Conservation (phyloP, 345 rosid species). For the Turritis glabra region DNA sequence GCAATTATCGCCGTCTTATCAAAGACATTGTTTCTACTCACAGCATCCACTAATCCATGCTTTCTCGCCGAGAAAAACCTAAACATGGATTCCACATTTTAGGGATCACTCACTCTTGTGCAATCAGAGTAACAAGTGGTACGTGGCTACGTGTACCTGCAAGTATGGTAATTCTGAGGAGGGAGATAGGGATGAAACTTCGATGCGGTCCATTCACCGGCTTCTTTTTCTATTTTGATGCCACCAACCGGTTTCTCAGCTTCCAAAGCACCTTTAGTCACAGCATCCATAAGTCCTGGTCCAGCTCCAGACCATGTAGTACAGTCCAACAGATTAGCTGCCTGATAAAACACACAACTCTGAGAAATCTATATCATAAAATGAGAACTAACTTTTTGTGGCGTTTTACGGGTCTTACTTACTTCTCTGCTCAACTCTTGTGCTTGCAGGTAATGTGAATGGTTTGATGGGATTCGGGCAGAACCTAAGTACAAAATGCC, state of each 20-base stretch:
- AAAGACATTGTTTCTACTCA: conserved; percentile 48
- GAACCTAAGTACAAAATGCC: conserved; percentile 91
- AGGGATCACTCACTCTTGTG: conserved; percentile 1
- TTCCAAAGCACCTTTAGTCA: conserved; percentile 76
- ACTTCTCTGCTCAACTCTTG: conserved; percentile 70
- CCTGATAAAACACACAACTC: conserved; percentile 41
- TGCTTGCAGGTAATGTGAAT: conserved; percentile 64
- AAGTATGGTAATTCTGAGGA: conserved; percentile 68
- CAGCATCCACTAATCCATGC: conserved; percentile 89
- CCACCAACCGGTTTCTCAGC: conserved; percentile 82
- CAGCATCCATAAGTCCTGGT: conserved; percentile 97
- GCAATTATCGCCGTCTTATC: conserved; percentile 81
- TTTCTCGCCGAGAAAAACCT: conserved; percentile 98
- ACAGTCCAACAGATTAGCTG: conserved; percentile 77
- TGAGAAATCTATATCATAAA: not conserved
- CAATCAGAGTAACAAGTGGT: not conserved
- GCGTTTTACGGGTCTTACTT: conserved; percentile 27
- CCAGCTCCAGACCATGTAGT: conserved; percentile 98
- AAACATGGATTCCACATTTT: not conserved
- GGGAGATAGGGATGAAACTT: conserved; percentile 85
- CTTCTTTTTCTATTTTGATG: conserved; percentile 82
- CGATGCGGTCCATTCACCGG: conserved; percentile 89
- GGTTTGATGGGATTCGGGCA: conserved; percentile 72
- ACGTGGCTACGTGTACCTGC: conserved; percentile 57
- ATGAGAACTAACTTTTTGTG: not conserved